Conservation (phyloP, 148 eudicot genomes). For the Rhododendron molle region DNA sequence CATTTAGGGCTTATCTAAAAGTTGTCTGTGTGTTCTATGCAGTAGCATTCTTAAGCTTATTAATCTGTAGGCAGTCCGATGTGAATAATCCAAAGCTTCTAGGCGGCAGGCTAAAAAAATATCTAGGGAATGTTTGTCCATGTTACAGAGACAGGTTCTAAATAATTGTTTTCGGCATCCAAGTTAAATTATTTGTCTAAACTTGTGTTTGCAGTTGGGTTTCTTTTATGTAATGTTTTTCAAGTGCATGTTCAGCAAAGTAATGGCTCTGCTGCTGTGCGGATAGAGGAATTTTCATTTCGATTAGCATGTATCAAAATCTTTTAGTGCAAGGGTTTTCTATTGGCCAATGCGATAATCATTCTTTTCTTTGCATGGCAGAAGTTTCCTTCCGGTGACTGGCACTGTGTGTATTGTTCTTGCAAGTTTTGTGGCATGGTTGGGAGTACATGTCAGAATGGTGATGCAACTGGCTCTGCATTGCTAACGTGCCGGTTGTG, state of each 20-base stretch:
- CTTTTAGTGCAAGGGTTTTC: not conserved
- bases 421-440: constrained; percentile 79
- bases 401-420: constrained; percentile 79
- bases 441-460: constrained; percentile 27
- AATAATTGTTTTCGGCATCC: not conserved
- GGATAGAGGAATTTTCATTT: not conserved
- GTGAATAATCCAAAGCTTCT: not conserved
- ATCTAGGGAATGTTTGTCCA: not conserved
- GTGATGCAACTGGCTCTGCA: constrained; percentile 25
- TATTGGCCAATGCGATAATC: not conserved
- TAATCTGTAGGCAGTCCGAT: not conserved
- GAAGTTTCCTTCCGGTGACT: constrained; percentile 87
- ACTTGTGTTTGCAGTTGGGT: not conserved
- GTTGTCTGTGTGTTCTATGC: not conserved
- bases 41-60: not conserved
- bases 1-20: not conserved
- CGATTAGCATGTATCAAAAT: not conserved
- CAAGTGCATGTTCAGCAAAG: no score
- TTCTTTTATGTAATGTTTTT: not conserved
- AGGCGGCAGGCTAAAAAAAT: not conserved
- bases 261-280: not conserved
- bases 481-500: constrained; percentile 66
- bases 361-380: constrained; percentile 23
- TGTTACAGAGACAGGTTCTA: not conserved
- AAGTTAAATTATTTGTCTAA: not conserved